phyloP scores from a whole-genome alignment of 768 basidiomycete species.

The Agrocybe praecox region DNA sequence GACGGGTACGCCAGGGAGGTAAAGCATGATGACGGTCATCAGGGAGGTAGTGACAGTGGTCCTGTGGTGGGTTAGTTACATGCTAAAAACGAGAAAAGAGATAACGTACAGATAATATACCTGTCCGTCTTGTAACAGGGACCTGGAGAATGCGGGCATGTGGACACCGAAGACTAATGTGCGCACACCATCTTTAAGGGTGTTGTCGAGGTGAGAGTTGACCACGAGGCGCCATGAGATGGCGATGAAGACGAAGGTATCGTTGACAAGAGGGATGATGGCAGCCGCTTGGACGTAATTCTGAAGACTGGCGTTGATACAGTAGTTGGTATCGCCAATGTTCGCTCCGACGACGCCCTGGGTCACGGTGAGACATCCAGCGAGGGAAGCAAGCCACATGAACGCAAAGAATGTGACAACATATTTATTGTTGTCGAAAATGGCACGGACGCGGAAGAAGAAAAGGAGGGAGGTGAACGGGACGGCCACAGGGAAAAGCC shows the following conservation, averaged over 20 bases:
- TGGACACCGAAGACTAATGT: slow-evolving; percentile 17
- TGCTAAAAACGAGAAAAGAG: not conserved
- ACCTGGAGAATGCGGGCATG: slow-evolving; percentile 23
- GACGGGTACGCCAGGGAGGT: slow-evolving; percentile 4
- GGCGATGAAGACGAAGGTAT: slow-evolving; percentile 31
- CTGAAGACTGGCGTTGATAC: not conserved
- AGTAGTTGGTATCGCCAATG: not conserved
- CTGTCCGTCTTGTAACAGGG: slow-evolving; percentile 26
- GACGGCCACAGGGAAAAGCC: not conserved
- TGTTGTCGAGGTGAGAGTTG: slow-evolving; percentile 1
- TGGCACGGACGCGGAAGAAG: not conserved
- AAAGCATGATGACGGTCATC: slow-evolving; percentile 13
- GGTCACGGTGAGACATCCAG: not conserved
- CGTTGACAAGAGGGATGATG: slow-evolving; percentile 21
- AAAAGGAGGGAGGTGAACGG: not conserved
- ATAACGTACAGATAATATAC: slow-evolving; percentile 22
- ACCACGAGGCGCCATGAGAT: slow-evolving; percentile 28
- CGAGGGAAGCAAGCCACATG: not conserved
- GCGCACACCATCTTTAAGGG: not conserved
- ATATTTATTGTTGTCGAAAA: not conserved
- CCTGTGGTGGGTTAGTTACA: not conserved
- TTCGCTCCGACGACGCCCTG: not conserved
- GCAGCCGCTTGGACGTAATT: not conserved
- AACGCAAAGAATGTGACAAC: not conserved
- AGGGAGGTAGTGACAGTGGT: slow-evolving; percentile 9